Evolutionary conservation across 495 filamentous ascomycete genomes (phyloP), one percentile per base, ranked within the genome.

Genomic region (Penicillium soppii): DNA sequence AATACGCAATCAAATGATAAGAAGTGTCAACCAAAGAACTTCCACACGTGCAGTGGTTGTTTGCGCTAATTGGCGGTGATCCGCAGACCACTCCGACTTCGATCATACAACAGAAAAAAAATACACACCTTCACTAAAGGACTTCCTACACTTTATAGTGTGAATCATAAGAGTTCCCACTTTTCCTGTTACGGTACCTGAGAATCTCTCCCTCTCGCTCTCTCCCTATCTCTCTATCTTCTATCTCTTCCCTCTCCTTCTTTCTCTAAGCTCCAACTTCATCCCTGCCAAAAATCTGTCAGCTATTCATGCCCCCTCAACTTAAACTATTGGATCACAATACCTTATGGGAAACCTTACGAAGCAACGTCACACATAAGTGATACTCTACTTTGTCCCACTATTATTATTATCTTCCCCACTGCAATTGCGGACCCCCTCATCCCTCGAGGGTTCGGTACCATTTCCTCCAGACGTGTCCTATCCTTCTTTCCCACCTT

Each of bases 41-140:
- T 12, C 26, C 35, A 65, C n/a, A 65, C 62, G 62, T 65, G 62
- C 53, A 50, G 47, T 23, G 23, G 36, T 40, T 36, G 53, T 45
- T 55, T 33, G 38, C 47, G 41, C 44, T 65, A 59, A 65, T 65
- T 65, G 62, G 62, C 49, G 21, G 27, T 52, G 40, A 40, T 39
- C 26, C 42, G 35, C 27, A 13, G 22, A 60, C 57, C 57, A 56
- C 57, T 51, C 52, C 17, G 43, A 44, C 46, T 55, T 52, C 47
- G 47, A 32, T 44, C 20, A n/a, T n/a, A n/a, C n/a, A n/a, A n/a
- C n/a, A n/a, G n/a, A n/a, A n/a, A n/a, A n/a, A n/a, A n/a, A n/a
- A 50, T 56, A 52, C 13, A 52, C 30, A 21, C 26, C 25, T 30
- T 8, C 27, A 37, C 7, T 5, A 38, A 37, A 33, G 33, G 44